phyloP scores from a whole-genome alignment of 805 yeast genomes.

The Monosporozyma yasuniensis region DNA sequence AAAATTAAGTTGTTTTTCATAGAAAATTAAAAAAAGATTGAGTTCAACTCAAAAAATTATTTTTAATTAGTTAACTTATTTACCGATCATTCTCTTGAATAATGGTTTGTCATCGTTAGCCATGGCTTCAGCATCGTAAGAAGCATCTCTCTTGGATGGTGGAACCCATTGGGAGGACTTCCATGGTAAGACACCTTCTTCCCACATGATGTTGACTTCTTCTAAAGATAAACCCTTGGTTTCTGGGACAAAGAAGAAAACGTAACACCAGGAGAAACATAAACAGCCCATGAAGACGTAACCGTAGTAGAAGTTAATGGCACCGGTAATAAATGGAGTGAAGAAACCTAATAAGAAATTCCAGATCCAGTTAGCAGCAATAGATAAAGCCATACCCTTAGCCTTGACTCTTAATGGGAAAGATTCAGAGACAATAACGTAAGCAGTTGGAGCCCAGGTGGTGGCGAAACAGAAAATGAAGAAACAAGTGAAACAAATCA shows the following conservation, averaged over 20 bases:
- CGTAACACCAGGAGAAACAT: slow-evolving; percentile 49
- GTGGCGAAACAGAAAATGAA: slow-evolving; percentile 65
- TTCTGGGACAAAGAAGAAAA: slow-evolving; percentile 61
- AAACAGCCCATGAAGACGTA: slow-evolving; percentile 51
- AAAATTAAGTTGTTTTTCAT: not conserved
- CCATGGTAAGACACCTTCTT: slow-evolving; percentile 33
- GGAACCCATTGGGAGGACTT: slow-evolving; percentile 41
- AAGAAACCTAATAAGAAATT: slow-evolving; percentile 55
- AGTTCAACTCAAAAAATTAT: not conserved
- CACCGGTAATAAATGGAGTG: slow-evolving; percentile 58
- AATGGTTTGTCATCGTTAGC: slow-evolving; percentile 13
- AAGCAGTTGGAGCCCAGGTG: slow-evolving; percentile 66
- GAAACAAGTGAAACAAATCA: slow-evolving; percentile 62
- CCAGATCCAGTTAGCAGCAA: slow-evolving; percentile 56
- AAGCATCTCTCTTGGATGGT: slow-evolving; percentile 31
- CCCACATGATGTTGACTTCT: slow-evolving; percentile 59
- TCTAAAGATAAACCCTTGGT: slow-evolving; percentile 75
- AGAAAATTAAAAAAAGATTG: not conserved
- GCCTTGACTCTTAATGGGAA: slow-evolving; percentile 65
- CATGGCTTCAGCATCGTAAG: slow-evolving; percentile 13
- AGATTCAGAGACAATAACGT: slow-evolving; percentile 55
- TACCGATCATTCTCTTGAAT: slow-evolving; percentile 9
- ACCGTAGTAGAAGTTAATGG: slow-evolving; percentile 63
- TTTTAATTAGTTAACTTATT: not conserved
- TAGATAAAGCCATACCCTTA: slow-evolving; percentile 45